Percentiles rank a stretch among this genome's conserved stretches.
phyloP scores from a whole-genome alignment of 768 basidiomycete genomes.

The Trametes villosa region DNA sequence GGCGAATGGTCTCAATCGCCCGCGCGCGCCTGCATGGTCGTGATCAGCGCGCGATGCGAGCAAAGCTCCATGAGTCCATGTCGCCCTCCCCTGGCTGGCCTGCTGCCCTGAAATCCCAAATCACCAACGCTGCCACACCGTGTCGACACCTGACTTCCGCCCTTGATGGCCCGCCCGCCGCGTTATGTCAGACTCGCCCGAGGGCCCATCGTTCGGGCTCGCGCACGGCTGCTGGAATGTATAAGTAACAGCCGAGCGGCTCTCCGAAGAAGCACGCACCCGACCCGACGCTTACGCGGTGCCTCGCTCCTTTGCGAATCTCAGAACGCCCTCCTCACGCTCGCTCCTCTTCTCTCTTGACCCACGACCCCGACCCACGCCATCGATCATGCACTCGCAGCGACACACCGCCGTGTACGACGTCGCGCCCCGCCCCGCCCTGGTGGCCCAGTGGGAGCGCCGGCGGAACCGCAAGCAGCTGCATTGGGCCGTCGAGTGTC shows the following conservation, averaged over 20 bases:
- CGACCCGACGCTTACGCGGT: no score
- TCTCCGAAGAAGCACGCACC: no score
- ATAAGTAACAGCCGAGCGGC: no score
- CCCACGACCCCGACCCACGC: not conserved
- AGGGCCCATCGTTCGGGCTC: no score
- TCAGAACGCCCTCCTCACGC: not conserved
- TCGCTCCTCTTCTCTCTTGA: not conserved
- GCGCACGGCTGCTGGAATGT: not conserved
- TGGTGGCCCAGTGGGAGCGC: slow-evolving; percentile 29
- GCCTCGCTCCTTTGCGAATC: not conserved
- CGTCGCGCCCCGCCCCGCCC: slow-evolving; percentile 21
- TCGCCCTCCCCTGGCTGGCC: no score
- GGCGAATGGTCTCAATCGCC: no score
- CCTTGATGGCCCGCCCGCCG: not conserved
- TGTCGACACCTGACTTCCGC: not conserved
- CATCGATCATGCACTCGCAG: not conserved
- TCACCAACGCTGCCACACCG: not conserved
- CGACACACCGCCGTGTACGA: slow-evolving; percentile 28
- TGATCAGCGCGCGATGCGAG: no score
- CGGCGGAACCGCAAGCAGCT: slow-evolving; percentile 29
- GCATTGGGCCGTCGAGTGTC: slow-evolving; percentile 33
- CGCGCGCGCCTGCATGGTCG: no score
- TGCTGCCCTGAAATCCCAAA: not conserved
- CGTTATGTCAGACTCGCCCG: no score
- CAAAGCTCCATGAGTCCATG: no score